Evolutionary conservation across 1,284 basidiomycete genomes (phyloP).

Genomic region (Ganoderma sinense): DNA sequence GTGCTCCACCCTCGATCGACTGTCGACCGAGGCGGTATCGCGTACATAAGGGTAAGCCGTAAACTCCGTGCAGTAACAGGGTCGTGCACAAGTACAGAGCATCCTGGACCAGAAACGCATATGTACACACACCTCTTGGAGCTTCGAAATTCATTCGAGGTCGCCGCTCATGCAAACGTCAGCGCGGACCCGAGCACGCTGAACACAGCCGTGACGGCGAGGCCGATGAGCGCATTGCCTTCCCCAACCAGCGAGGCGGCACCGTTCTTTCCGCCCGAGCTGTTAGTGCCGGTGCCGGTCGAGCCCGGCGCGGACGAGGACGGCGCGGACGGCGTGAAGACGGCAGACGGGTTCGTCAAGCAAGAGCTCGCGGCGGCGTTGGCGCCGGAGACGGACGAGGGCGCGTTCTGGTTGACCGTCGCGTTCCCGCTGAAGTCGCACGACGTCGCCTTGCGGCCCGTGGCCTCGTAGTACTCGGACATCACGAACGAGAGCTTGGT

Average conservation of each 20-base stretch:
- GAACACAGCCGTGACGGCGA: constrained; percentile 46
- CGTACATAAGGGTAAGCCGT: background rate
- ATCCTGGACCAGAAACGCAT: background rate
- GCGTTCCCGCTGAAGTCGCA: constrained; percentile 88
- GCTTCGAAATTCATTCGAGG: background rate
- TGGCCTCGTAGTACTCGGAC: constrained; percentile 79
- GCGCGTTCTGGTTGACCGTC: constrained; percentile 69
- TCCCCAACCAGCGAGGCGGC: constrained; percentile 36
- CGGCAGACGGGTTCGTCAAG: constrained; percentile 70
- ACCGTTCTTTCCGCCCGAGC: constrained; percentile 15
- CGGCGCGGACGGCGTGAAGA: constrained; percentile 70
- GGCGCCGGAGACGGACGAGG: constrained; percentile 61
- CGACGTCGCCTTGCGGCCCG: constrained; percentile 62
- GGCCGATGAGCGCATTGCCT: constrained; percentile 49
- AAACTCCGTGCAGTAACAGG: background rate
- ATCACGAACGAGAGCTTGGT: constrained; percentile 87
- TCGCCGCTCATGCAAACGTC: constrained; percentile 36
- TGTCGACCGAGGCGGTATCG: background rate
- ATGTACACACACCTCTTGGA: background rate
- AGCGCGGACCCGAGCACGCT: constrained; percentile 41
- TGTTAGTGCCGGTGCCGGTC: constrained; percentile 33
- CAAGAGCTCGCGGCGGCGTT: constrained; percentile 75
- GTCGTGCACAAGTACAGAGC: background rate
- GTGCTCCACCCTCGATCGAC: background rate
- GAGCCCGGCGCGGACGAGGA: constrained; percentile 39